These are phyloP conservation scores for Arthrobotrys entomopaga DNA, from an alignment of 2,329 filamentous ascomycete species.

Conservation along the genomic window DNA sequence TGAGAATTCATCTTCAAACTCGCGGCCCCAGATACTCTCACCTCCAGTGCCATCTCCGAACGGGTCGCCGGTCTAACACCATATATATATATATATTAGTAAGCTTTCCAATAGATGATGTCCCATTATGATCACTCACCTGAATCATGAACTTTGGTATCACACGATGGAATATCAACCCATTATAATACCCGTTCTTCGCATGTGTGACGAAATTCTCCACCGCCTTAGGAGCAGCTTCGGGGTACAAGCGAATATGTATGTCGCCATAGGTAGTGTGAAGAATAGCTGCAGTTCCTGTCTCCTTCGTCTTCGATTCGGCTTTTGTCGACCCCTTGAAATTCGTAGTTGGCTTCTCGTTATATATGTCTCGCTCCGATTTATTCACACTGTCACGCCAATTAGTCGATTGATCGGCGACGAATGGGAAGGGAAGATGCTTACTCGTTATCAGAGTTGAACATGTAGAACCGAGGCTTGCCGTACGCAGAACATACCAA, in stretches of 20 bases:
- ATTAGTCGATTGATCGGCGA: slow-evolving; percentile 69
- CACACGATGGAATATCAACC: slow-evolving; percentile 95
- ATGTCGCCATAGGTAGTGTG: slow-evolving; percentile 97
- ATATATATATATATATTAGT: slow-evolving; percentile 98
- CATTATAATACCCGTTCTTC: slow-evolving; percentile 93
- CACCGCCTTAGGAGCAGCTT: slow-evolving; percentile 90
- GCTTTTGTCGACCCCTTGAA: slow-evolving; percentile 58
- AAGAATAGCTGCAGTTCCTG: slow-evolving; percentile 80
- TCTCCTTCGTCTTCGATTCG: slow-evolving; percentile 73
- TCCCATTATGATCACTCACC: slow-evolving; percentile 59
- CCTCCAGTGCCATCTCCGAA: slow-evolving; percentile 89
- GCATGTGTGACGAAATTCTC: slow-evolving; percentile 97
- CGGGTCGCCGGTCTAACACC: slow-evolving; percentile 87
- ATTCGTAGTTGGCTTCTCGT: slow-evolving; percentile 81
- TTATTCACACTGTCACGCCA: slow-evolving; percentile 71
- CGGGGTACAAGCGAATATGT: slow-evolving; percentile 89
- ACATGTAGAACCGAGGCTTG: slow-evolving; percentile 97
- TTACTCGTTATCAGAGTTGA: slow-evolving; percentile 65
- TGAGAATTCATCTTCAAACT: slow-evolving; percentile 94
- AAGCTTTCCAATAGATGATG: slow-evolving; percentile 64
- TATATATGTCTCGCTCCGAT: slow-evolving; percentile 87
- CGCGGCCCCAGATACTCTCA: slow-evolving; percentile 89
- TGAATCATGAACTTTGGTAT: slow-evolving; percentile 99
- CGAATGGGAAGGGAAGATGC: background rate
- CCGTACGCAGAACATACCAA: slow-evolving; percentile 83